Percentiles rank a stretch among this genome's conserved stretches.
phyloP scores from a whole-genome alignment of 164 flowering plant genomes.

The Hamamelis virginiana region DNA sequence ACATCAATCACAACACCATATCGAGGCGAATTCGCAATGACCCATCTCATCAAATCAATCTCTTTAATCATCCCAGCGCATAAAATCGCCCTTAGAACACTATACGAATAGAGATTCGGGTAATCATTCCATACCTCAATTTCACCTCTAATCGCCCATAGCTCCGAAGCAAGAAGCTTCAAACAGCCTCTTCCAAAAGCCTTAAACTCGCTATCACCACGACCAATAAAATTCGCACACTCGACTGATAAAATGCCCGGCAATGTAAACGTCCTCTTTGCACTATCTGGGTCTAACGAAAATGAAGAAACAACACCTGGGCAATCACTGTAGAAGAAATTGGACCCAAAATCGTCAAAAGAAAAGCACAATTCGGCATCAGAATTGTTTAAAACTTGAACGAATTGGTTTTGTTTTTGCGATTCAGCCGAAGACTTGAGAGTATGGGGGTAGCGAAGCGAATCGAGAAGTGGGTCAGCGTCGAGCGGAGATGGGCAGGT shows the following conservation, averaged over 20 bases:
- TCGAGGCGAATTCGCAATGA: conserved; percentile 57
- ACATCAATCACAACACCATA: conserved; percentile 77
- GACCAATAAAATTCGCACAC: conserved; percentile 44
- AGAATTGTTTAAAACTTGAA: conserved; percentile 13
- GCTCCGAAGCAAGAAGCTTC: conserved; percentile 64
- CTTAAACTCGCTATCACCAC: conserved; percentile 5
- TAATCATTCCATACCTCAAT: conserved; percentile 65
- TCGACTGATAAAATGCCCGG: conserved; percentile 55
- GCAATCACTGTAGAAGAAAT: conserved; percentile 69
- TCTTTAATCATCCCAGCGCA: conserved; percentile 21
- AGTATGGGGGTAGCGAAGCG: conserved; percentile 46
- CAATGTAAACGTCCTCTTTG: conserved; percentile 42
- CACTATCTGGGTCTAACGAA: conserved; percentile 19
- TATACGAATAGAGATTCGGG: conserved; percentile 47
- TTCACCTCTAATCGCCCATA: conserved; percentile 52
- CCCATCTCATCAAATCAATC: conserved; percentile 46
- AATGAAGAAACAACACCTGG: conserved; percentile 63
- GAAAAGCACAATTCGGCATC: conserved; percentile 48
- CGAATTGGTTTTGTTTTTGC: conserved; percentile 17
- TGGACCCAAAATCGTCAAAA: conserved; percentile 35
- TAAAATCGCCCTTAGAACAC: conserved; percentile 36
- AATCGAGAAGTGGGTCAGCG: conserved; percentile 7
- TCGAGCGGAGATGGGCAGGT: conserved; percentile 51
- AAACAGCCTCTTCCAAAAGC: conserved; percentile 8
- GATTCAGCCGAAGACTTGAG: conserved; percentile 28